Conservation (phyloP, 164 flowering plant genomes). For the Nymphaea thermarum region DNA sequence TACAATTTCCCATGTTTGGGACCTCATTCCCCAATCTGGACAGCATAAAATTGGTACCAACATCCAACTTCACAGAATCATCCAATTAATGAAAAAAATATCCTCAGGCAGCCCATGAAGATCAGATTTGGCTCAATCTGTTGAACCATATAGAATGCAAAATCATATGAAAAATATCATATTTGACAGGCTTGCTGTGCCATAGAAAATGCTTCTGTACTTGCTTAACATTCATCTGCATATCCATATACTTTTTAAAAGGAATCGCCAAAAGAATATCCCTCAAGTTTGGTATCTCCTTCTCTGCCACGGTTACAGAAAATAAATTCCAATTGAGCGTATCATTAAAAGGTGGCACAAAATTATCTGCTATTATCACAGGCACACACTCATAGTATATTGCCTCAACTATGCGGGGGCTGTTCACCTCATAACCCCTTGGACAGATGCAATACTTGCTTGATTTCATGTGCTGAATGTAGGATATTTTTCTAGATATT, state of each 20-base stretch:
- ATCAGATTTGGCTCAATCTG: conserved; percentile 12
- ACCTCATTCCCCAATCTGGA: no score
- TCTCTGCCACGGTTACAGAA: conserved; percentile 20
- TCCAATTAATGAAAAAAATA: not conserved
- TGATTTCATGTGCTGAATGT: conserved; percentile 9
- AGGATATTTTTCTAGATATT: conserved; percentile 4
- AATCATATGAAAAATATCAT: conserved; percentile 26
- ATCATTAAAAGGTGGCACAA: conserved; percentile 28
- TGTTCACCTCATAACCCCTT: conserved; percentile 30
- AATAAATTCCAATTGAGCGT: conserved; percentile 25
- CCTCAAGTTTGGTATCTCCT: conserved; percentile 26
- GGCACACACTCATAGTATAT: conserved; percentile 31
- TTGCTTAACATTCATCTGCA: conserved; percentile 23
- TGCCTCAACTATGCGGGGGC: conserved; percentile 31
- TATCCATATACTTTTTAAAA: conserved; percentile 10
- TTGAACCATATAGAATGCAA: conserved; percentile 31
- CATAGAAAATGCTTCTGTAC: conserved; percentile 27
- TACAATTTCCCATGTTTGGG: not conserved
- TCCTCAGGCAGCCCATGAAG: not conserved
- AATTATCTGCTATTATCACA: conserved; percentile 30
- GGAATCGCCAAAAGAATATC: conserved; percentile 22
- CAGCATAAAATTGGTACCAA: not conserved
- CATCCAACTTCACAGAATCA: not conserved
- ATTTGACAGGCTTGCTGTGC: conserved; percentile 24
- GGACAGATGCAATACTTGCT: conserved; percentile 30